Base-by-base conservation (phyloP, 805 yeast species). In the Lachancea kluyveri region DNA sequence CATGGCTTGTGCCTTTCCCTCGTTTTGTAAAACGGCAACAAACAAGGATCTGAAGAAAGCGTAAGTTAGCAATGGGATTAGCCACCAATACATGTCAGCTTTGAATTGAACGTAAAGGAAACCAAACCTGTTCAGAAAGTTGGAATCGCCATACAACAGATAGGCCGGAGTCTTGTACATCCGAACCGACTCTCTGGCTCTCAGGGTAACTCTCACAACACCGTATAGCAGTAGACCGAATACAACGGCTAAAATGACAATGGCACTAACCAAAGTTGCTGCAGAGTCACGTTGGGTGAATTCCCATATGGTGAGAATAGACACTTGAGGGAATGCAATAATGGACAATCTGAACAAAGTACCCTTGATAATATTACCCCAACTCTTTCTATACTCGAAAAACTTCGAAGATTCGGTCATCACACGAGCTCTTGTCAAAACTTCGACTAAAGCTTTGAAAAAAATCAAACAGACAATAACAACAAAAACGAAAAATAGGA, bases 121-220 rank as follows among this genome's bases (percentile, higher is more conserved):
- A 0, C 98, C 98, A 63, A 80, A 90, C 49, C 83, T 74, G 67
- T 86, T 85, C 46, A 92, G 68, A 38, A 84, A 74, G 26, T 68
- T 72, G 4, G 79, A 70, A 53, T 92, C 94, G 28, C 97, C 95
- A 50, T 72, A 92, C 40, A 92, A 68, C 39, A 87, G 65, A 53
- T 85, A 90, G 0, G 98, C 97, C 0, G 98, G 95, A 50, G 87
- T 90, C 52, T 83, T 79, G 66, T 79, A 85, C 35, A 83, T 67
- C 37, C 68, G 65, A 16, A 70, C 64, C 0, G 96, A 87, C 44
- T 70, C 71, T 40, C 77, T 62, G 21, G 96, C 98, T 37, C 77
- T 68, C n/a, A 71, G 37, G 30, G 83, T 56, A n/a, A 87, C 90
- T 52, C 80, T 75, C 12, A 68, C 50, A 1, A 92, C 72, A 4